Conservation (phyloP, 169 alveolate genomes). For the Babesia divergens region DNA sequence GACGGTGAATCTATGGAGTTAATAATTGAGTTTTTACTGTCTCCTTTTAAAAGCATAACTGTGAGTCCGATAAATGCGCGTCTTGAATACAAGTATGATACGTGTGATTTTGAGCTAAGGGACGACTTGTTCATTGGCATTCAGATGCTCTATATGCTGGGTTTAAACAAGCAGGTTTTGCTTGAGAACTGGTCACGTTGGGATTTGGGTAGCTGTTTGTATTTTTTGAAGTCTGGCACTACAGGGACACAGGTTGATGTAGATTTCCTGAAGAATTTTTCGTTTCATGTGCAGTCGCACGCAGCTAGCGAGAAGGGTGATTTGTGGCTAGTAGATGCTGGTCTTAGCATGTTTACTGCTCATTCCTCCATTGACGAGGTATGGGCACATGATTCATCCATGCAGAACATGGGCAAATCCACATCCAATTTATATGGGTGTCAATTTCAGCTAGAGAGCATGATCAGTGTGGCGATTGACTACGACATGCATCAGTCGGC, state of each 20-base stretch:
- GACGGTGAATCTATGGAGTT: conserved; percentile 9
- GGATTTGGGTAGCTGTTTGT: conserved; percentile 25
- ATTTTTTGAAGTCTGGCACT: background rate
- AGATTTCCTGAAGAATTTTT: background rate
- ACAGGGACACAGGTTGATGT: background rate
- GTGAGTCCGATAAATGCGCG: conserved; percentile 16
- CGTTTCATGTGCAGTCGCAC: background rate
- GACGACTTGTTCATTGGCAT: conserved; percentile 8
- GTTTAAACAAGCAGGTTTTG: conserved; percentile 8
- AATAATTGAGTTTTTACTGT: background rate
- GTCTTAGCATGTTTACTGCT: background rate
- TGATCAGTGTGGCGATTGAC: background rate
- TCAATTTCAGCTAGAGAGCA: conserved; percentile 7
- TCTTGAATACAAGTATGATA: conserved; percentile 6
- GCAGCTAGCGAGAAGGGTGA: background rate
- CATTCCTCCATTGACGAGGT: background rate
- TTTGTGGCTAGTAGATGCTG: conserved; percentile 38
- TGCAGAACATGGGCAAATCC: background rate
- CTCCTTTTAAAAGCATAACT: background rate
- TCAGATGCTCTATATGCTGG: conserved; percentile 29
- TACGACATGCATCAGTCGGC: background rate
- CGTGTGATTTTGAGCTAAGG: conserved; percentile 11
- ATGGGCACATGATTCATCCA: conserved; percentile 5
- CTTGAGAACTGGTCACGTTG: conserved; percentile 11
- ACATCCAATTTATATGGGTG: background rate